phyloP scores from a whole-genome alignment of 2,329 filamentous ascomycete genomes.

The Fusarium paranaense region DNA sequence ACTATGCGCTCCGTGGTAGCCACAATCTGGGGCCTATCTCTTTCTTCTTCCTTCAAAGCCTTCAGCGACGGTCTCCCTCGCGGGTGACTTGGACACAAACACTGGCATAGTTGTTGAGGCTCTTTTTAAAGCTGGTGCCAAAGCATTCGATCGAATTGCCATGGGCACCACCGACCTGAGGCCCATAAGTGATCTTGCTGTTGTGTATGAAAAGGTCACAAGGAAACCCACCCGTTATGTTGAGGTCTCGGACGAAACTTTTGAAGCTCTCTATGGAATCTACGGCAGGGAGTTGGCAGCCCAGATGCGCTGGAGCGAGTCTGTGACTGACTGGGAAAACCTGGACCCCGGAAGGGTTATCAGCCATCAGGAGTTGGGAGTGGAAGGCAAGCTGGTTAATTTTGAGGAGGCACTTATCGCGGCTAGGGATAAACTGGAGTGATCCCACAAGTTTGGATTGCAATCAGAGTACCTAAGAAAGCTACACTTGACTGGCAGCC shows the following conservation, averaged over 20 bases:
- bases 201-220: neutral
- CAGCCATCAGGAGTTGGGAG: neutral
- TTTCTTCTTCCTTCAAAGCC: neutral
- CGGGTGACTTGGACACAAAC: neutral
- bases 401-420: neutral
- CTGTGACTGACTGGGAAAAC: neutral
- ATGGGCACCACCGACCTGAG: neutral
- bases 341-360: neutral
- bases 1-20: neutral
- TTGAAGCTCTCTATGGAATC: neutral
- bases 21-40: neutral
- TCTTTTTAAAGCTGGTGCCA: neutral
- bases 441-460: too few relatives aligned
- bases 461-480: too few relatives aligned
- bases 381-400: neutral
- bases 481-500: too few relatives aligned
- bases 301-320: neutral
- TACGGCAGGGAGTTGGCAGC: neutral
- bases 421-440: neutral
- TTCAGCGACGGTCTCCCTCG: neutral
- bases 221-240: neutral
- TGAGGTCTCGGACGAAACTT: neutral
- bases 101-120: neutral
- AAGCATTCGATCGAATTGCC: neutral
- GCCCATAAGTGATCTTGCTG: neutral